These are phyloP conservation scores for Phytophthora constricta DNA, from an alignment of 352 stramenopile genomes.

Conservation along the genomic window DNA sequence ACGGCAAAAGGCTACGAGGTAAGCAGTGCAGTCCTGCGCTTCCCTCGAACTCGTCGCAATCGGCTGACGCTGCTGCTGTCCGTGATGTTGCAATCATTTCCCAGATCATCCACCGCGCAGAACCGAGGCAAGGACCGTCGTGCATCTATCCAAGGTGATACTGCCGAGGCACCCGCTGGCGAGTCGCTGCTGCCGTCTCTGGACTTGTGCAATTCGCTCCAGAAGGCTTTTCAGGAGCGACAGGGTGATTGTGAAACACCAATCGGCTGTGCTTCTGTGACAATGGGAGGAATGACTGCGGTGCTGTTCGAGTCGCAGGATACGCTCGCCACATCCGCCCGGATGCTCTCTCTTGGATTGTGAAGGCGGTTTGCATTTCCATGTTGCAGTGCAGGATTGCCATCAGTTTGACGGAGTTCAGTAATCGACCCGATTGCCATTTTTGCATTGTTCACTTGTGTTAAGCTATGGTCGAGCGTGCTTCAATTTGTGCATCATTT, in stretches of 20 bases:
- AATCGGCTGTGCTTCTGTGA: too few species aligned
- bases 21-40: not conserved
- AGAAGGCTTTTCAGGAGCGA: conserved; percentile 8
- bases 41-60: not conserved
- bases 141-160: not conserved
- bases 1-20: conserved; percentile 30
- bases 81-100: conserved; percentile 2
- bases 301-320: conserved; percentile 9
- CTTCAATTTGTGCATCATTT: too few species aligned
- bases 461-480: too few species aligned
- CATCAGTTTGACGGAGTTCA: too few species aligned
- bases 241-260: not conserved
- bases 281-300: not conserved
- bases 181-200: conserved; percentile 29
- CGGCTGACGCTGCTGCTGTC: not conserved
- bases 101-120: conserved; percentile 23
- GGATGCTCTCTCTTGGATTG: not conserved
- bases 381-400: not conserved
- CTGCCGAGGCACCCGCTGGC: not conserved
- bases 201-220: conserved; percentile 28
- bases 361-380: not conserved
- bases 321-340: conserved; percentile 1
- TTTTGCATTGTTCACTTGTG: too few species aligned
- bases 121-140: conserved; percentile 1
- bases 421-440: not conserved